Percentiles rank a stretch among this genome's conserved stretches.
Evolutionary conservation across 805 yeast genomes (phyloP).

Genomic region (Saturnispora hagleri): DNA sequence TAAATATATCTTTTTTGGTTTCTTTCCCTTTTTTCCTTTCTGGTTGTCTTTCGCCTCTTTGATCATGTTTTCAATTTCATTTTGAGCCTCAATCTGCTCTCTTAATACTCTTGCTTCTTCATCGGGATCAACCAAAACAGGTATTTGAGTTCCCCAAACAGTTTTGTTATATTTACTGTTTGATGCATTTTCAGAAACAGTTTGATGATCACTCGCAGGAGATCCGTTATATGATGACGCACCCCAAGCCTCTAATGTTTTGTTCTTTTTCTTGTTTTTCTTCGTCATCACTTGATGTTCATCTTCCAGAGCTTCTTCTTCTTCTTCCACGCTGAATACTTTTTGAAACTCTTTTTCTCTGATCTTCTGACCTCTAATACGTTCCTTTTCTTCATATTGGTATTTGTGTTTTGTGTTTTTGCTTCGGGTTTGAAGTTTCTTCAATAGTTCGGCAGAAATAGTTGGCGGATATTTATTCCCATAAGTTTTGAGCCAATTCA

Average conservation of each 20-base stretch:
- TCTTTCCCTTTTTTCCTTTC: constrained; percentile 32
- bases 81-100: constrained; percentile 34
- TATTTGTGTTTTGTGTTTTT: constrained; percentile 39
- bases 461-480: constrained; percentile 24
- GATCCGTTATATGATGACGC: constrained; percentile 8
- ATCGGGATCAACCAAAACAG: constrained; percentile 30
- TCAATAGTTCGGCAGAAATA: constrained; percentile 38
- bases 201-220: constrained; percentile 9
- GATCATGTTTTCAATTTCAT: constrained; percentile 40
- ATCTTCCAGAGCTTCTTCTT: background rate
- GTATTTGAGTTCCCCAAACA: constrained; percentile 70
- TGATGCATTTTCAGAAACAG: background rate
- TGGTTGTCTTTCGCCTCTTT: constrained; percentile 33
- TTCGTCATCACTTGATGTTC: background rate
- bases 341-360: constrained; percentile 11
- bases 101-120: constrained; percentile 27
- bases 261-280: constrained; percentile 23
- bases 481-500: constrained; percentile 53
- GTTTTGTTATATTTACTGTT: constrained; percentile 31
- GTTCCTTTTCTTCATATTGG: constrained; percentile 45
- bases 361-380: constrained; percentile 12
- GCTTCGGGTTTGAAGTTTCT: constrained; percentile 50
- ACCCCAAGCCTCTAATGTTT: constrained; percentile 23
- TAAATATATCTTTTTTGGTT: constrained; percentile 18
- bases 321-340: constrained; percentile 1